Evolutionary conservation across 2,329 filamentous ascomycete species (phyloP).

Genomic region (Aspergillus pseudoglaucus): DNA sequence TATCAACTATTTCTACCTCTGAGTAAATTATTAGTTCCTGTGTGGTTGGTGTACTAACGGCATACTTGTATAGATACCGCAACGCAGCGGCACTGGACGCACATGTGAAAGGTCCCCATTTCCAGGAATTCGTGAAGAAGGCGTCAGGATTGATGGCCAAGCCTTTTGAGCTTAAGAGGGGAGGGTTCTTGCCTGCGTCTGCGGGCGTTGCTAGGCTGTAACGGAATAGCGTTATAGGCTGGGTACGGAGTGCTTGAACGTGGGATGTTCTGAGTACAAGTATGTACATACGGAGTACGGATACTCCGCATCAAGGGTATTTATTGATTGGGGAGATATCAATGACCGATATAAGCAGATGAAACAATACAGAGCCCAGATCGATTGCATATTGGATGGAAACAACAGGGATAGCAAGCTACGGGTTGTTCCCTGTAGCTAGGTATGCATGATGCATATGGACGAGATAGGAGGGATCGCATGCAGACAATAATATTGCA

Average conservation of each 20-base stretch:
- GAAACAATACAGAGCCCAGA: no score
- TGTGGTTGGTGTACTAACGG: neutral
- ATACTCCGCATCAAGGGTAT: no score
- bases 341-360: no score
- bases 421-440: no score
- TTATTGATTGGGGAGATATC: no score
- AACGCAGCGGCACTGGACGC: conserved; percentile 17
- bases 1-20: conserved; percentile 6
- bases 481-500: no score
- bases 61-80: conserved; percentile 17
- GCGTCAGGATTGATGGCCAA: conserved; percentile 13
- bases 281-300: no score
- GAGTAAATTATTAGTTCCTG: neutral
- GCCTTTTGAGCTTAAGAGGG: conserved; percentile 19
- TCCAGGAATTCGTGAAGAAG: conserved; percentile 16
- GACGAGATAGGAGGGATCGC: no score
- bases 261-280: neutral
- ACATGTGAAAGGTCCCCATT: conserved; percentile 19
- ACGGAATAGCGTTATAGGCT: neutral
- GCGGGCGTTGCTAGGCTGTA: conserved; percentile 19
- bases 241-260: neutral
- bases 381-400: no score
- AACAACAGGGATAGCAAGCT: no score
- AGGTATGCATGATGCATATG: no score
- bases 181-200: conserved; percentile 12